Conservation (phyloP, 2,329 filamentous ascomycete genomes). For the Byssothecium circinans region DNA sequence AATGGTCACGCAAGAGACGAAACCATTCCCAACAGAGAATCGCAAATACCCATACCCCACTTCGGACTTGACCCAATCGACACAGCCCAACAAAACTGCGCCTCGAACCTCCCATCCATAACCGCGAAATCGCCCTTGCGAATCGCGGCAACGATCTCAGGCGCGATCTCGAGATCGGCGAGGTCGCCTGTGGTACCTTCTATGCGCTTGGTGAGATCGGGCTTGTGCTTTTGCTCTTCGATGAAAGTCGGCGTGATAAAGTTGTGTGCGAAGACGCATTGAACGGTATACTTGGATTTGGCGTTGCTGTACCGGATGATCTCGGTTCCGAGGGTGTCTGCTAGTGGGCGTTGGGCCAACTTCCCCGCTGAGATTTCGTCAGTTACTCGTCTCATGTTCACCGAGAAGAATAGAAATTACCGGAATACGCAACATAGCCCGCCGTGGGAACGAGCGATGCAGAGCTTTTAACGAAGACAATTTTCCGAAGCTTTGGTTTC, state of each 20-base stretch:
- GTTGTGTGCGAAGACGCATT: conserved; percentile 27
- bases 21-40: conserved; percentile 7
- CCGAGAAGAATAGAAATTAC: background rate
- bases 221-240: conserved; percentile 30
- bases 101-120: conserved; percentile 17
- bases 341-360: conserved; percentile 17
- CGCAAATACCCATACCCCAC: conserved; percentile 16
- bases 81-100: conserved; percentile 21
- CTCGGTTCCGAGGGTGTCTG: conserved; percentile 32
- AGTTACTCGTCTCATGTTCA: background rate
- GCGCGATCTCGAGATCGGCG: conserved; percentile 21
- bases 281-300: conserved; percentile 23
- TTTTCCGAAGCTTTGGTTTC: conserved; percentile 14
- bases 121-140: conserved; percentile 28
- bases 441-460: conserved; percentile 22
- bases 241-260: conserved; percentile 28
- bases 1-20: conserved; percentile 6
- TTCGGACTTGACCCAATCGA: conserved; percentile 27
- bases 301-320: conserved; percentile 19
- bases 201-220: conserved; percentile 28
- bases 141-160: conserved; percentile 20
- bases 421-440: conserved; percentile 26
- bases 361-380: conserved; percentile 7
- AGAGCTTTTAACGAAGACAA: conserved; percentile 30
- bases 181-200: conserved; percentile 19